A percentile compares a stretch with the other conserved stretches of the same genome.
These are phyloP conservation scores for Venturiaceae sp. DNA, from an alignment of 2,329 filamentous ascomycete species.

Conservation along the genomic window DNA sequence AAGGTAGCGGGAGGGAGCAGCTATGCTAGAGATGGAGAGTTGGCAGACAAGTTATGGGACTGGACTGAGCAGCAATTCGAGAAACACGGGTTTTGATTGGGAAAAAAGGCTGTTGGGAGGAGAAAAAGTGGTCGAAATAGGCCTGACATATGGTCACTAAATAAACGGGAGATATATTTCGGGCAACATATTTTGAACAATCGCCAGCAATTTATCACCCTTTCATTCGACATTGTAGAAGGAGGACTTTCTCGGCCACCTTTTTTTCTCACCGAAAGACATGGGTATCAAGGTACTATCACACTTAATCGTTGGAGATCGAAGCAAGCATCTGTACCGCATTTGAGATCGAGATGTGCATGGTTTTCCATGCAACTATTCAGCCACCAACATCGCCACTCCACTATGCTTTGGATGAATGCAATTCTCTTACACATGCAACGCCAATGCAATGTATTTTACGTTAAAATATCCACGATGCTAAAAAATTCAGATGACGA, in stretches of 20 bases:
- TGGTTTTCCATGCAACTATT: too few relatives aligned
- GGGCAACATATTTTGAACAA: neutral
- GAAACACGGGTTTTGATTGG: neutral
- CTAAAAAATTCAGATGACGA: neutral
- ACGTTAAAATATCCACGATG: neutral
- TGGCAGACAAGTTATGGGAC: conserved; percentile 27
- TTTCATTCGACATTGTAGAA: neutral
- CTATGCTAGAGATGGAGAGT: conserved; percentile 15
- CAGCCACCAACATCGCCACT: too few relatives aligned
- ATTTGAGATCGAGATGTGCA: neutral
- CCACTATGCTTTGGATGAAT: too few relatives aligned
- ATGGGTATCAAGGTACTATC: neutral
- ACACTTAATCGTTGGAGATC: neutral
- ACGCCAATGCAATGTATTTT: neutral
- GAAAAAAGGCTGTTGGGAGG: neutral
- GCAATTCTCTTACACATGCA: too few relatives aligned
- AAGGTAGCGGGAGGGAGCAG: conserved; percentile 16
- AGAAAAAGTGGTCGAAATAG: too few relatives aligned
- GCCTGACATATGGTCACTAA: too few relatives aligned
- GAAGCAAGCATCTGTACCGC: neutral
- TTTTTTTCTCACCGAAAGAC: neutral
- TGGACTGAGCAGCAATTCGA: conserved; percentile 25
- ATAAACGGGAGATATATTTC: too few relatives aligned
- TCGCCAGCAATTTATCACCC: neutral
- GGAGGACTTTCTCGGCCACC: neutral